These are phyloP conservation scores for Emergomyces pasteurianus DNA, from an alignment of 2,329 filamentous ascomycete species.

Conservation along the genomic window DNA sequence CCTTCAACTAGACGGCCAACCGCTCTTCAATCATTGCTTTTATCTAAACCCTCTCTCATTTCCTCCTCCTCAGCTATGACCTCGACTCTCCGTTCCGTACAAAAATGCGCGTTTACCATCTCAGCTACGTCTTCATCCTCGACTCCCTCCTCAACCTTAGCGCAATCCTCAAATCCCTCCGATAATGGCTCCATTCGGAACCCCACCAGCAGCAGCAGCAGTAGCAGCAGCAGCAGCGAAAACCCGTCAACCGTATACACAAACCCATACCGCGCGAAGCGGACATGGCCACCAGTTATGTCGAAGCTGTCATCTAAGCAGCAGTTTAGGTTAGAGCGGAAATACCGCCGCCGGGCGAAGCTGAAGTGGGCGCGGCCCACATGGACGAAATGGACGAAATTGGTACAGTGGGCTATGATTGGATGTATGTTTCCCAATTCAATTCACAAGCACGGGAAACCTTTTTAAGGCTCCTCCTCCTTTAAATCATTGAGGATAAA, in stretches of 20 bases:
- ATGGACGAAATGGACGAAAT: conserved; percentile 46
- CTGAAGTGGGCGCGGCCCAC: conserved; percentile 48
- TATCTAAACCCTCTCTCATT: conserved; percentile 4
- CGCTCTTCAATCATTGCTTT: background rate
- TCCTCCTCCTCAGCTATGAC: conserved; percentile 1
- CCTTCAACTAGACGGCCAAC: background rate
- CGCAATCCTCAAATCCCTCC: conserved; percentile 5
- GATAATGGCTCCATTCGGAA: background rate
- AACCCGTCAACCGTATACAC: conserved; percentile 25
- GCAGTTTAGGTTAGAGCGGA: conserved; percentile 56
- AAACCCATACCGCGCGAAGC: conserved; percentile 49
- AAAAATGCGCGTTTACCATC: conserved; percentile 3
- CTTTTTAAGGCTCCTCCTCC: background rate
- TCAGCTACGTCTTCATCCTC: conserved; percentile 10
- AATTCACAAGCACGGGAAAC: background rate
- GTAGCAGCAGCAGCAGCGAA: background rate
- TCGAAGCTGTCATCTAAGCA: conserved; percentile 50
- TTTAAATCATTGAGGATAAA: background rate
- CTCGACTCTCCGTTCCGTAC: background rate
- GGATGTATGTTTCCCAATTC: conserved; percentile 33
- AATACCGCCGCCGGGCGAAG: conserved; percentile 49
- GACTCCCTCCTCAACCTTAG: conserved; percentile 4
- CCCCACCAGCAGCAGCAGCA: background rate
- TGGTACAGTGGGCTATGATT: conserved; percentile 45
- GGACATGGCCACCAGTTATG: conserved; percentile 54